Percentiles rank a stretch among this genome's conserved stretches.
Conservation (phyloP, 2,329 filamentous ascomycete species). For the Talaromyces sp. region DNA sequence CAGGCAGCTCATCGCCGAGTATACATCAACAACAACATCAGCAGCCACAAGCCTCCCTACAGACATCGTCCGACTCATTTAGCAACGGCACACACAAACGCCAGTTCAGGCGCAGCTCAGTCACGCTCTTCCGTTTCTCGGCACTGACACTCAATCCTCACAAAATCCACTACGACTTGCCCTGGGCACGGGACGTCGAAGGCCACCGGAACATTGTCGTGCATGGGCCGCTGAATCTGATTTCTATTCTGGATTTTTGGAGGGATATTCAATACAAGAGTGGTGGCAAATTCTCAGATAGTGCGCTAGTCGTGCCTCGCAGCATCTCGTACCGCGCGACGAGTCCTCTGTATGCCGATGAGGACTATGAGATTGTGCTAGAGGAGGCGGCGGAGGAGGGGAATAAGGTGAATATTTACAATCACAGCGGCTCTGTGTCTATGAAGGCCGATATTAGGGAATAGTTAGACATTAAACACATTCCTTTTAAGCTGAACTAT, state of each 20-base stretch:
- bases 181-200: slow-evolving; percentile 66
- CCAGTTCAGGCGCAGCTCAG: slow-evolving; percentile 52
- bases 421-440: slow-evolving; percentile 24
- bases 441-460: slow-evolving; percentile 37
- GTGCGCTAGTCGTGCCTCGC: slow-evolving; percentile 29
- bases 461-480: not conserved
- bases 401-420: slow-evolving; percentile 31
- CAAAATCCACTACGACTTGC: slow-evolving; percentile 77
- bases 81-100: slow-evolving; percentile 28
- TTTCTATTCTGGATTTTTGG: slow-evolving; percentile 63
- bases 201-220: slow-evolving; percentile 72
- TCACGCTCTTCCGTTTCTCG: slow-evolving; percentile 83
- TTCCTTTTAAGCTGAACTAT: not conserved
- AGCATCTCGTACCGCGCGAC: slow-evolving; percentile 47
- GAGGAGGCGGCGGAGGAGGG: slow-evolving; percentile 26
- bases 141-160: slow-evolving; percentile 91
- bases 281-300: not conserved
- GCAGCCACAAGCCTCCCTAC: not conserved
- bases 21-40: slow-evolving; percentile 12
- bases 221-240: slow-evolving; percentile 78
- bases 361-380: slow-evolving; percentile 43
- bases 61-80: not conserved
- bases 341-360: slow-evolving; percentile 46
- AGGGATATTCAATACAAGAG: slow-evolving; percentile 29
- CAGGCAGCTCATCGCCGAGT: slow-evolving; percentile 23